Base-by-base conservation (phyloP, 345 rosid genomes). In the Viola odorata region DNA sequence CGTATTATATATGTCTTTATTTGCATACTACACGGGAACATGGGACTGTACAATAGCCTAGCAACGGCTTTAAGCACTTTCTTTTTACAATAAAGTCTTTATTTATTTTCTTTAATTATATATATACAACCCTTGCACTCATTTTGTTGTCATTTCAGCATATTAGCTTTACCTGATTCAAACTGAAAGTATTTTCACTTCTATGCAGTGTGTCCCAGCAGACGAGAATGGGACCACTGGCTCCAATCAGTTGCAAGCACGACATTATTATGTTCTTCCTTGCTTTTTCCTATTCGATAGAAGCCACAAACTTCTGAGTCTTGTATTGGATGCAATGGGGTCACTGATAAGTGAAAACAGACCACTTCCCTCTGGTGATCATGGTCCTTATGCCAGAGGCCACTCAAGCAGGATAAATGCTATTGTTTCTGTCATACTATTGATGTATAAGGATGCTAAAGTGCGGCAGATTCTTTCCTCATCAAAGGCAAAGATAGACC, bases 221-320 rank as follows among this genome's bases (percentile, higher is more conserved):
- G 85, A 69, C 62, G 75, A 72, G 42, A 79, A 65, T 36, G 70
- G 71, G 61, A n/a, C 70, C n/a, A 41, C 16, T 41, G 57, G 41
- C 15, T 76, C 70, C 57, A 32, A 48, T 65, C 13, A 50, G 70
- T 61, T 36, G 8, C 61, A 45, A 32, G 67, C 65, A 52, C 67
- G 78, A 65, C 63, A 14, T 41, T 87, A 78, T 76, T 78, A 78
- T 50, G 37, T 91, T 54, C 47, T 73, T 61, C 94, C 96, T 7
- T 80, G 96, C 67, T 75, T 70, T 65, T 64, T 74, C 79, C 60
- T 89, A 76, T 87, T 87, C 52, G 84, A 80, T 40, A 75, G 87
- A 58, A 82, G 85, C 78, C 74, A 48, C 51, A 70, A 69, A 62
- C 82, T 89, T 55, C 50, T 73, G 45, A 65, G 72, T 68, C 73